Conservation (phyloP, 129 eudicot species). For the Chrysanthemum seticuspe region DNA sequence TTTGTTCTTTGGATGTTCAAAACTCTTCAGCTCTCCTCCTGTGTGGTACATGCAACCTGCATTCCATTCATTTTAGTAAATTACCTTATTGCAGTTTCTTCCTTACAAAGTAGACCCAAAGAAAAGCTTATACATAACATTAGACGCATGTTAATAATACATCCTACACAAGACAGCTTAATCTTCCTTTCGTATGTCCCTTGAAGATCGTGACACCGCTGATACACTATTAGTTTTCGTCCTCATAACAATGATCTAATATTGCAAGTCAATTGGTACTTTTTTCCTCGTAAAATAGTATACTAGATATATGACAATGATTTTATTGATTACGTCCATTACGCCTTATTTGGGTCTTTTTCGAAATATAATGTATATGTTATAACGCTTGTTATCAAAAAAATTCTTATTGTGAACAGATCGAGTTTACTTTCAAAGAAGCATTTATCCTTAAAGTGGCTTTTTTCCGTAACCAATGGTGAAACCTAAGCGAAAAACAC, state of each 20-base stretch:
- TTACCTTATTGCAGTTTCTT: not conserved
- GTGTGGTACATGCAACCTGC: slow-evolving; percentile 88
- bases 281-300: not conserved
- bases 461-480: not conserved
- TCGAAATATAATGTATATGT: not conserved
- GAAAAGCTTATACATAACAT: not conserved
- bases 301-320: not conserved
- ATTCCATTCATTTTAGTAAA: slow-evolving; percentile 15
- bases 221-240: no score
- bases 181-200: no score
- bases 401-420: not conserved
- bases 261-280: no score
- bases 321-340: no score
- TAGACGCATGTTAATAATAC: not conserved
- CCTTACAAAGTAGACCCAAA: not conserved
- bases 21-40: slow-evolving; percentile 69
- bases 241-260: no score
- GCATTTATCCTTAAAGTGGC: not conserved
- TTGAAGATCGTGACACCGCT: no score
- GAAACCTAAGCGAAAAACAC: not conserved
- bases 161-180: not conserved
- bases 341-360: no score
- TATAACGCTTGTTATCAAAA: not conserved
- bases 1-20: slow-evolving; percentile 82
- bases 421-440: not conserved